phyloP scores from a whole-genome alignment of 2,329 filamentous ascomycete genomes.

The Exophiala alcalophila region DNA sequence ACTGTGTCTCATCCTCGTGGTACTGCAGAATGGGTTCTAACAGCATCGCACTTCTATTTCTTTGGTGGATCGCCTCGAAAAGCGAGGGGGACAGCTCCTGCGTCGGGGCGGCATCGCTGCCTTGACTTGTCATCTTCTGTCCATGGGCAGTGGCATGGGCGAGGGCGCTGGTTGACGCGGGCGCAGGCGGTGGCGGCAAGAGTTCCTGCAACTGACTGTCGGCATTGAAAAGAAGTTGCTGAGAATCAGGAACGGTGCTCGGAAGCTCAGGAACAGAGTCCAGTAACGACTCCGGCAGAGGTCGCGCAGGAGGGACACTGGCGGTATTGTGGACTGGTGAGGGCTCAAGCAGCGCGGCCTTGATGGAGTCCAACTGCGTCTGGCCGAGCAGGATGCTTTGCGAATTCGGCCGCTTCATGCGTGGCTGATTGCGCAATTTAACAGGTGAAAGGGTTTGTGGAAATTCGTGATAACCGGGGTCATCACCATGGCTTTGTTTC shows the following conservation, averaged over 20 bases:
- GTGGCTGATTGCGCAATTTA: slow-evolving; percentile 21
- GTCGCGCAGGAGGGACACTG: no score
- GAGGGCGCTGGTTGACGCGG: slow-evolving; percentile 2
- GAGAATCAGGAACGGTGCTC: slow-evolving; percentile 28
- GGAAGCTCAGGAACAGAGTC: slow-evolving; percentile 25
- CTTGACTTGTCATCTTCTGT: slow-evolving; percentile 37
- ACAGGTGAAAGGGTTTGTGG: no score
- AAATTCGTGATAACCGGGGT: no score
- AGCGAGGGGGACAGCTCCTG: slow-evolving; percentile 46
- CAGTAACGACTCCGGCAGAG: no score
- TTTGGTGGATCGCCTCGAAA: slow-evolving; percentile 40
- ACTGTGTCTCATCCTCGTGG: slow-evolving; percentile 36
- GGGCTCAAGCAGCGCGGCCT: slow-evolving; percentile 6
- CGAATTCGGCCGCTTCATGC: slow-evolving; percentile 16
- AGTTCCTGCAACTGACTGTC: slow-evolving; percentile 11
- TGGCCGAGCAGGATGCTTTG: slow-evolving; percentile 7
- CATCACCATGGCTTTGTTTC: no score
- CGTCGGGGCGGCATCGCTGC: slow-evolving; percentile 42
- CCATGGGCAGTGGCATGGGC: background rate
- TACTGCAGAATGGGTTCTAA: slow-evolving; percentile 13
- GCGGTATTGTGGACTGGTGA: slow-evolving; percentile 5
- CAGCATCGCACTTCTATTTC: slow-evolving; percentile 36
- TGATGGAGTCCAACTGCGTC: slow-evolving; percentile 6
- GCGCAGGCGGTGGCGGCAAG: slow-evolving; percentile 1
- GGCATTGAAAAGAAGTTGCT: slow-evolving; percentile 11